Evolutionary conservation across 352 stramenopile species (phyloP).

Genomic region (Phytophthora quininea): DNA sequence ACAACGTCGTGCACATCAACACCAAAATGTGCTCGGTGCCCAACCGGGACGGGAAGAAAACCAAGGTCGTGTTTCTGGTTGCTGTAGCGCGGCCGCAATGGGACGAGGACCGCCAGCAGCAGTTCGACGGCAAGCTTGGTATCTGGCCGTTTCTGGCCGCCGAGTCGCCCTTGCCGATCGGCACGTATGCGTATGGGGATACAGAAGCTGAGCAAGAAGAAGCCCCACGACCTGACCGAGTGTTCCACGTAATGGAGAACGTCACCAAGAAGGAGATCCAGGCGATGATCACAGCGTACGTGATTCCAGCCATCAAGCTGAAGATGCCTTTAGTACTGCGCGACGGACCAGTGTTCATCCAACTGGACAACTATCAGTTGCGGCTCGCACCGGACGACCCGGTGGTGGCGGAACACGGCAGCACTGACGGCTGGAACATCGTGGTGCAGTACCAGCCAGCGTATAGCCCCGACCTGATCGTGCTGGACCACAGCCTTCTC

Average conservation of each 20-base stretch:
- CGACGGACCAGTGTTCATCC: constrained; percentile 32
- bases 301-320: constrained; percentile 46
- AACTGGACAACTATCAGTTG: constrained; percentile 50
- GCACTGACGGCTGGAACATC: constrained; percentile 39
- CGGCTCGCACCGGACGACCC: constrained; percentile 39
- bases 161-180: constrained; percentile 15
- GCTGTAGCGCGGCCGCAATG: constrained; percentile 50
- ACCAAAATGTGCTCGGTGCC: constrained; percentile 44
- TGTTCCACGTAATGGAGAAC: constrained; percentile 31
- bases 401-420: constrained; percentile 35
- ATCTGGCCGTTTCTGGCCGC: constrained; percentile 37
- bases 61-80: constrained; percentile 47
- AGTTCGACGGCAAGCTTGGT: constrained; percentile 54
- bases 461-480: constrained; percentile 45
- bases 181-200: constrained; percentile 11
- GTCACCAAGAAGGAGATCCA: constrained; percentile 45
- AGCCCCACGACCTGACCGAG: constrained; percentile 8
- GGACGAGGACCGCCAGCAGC: constrained; percentile 31
- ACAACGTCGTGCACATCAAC: constrained; percentile 49
- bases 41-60: constrained; percentile 37
- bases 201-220: constrained; percentile 7
- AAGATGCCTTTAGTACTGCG: constrained; percentile 37
- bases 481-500: constrained; percentile 40
- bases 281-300: constrained; percentile 30
- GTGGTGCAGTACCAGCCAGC: constrained; percentile 47